Conservation (phyloP, 441 rosid species). For the Corymbia calophylla region DNA sequence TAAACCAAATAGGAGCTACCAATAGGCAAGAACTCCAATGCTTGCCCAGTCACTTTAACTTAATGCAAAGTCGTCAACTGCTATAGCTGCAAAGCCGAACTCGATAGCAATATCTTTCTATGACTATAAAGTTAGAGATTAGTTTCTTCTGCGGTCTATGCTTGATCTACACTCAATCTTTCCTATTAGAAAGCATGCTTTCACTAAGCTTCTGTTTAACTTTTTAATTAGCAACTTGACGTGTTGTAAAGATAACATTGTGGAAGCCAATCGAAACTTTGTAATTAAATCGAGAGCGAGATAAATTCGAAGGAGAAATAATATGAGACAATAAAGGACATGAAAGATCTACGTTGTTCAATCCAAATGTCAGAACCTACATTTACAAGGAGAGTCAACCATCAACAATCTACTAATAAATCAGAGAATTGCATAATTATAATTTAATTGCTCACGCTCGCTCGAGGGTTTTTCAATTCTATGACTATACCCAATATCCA, state of each 20-base stretch:
- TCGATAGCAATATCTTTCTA: neutral
- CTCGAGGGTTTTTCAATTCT: neutral
- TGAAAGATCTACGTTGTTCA: fast-evolving
- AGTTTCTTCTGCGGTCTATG: fast-evolving
- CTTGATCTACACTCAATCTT: neutral
- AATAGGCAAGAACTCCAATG: neutral
- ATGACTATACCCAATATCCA: neutral
- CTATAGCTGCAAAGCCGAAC: neutral
- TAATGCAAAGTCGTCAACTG: neutral
- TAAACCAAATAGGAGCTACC: neutral
- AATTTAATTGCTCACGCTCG: neutral
- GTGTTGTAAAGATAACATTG: neutral
- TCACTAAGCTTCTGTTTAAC: neutral
- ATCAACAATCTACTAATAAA: neutral
- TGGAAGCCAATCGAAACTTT: neutral
- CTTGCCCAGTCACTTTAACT: neutral
- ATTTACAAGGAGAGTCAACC: neutral
- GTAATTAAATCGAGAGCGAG: neutral
- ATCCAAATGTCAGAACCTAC: neutral
- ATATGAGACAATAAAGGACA: neutral
- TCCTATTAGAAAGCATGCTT: neutral
- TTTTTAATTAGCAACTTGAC: neutral
- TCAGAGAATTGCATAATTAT: neutral
- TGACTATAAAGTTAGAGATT: neutral
- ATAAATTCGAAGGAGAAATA: neutral